phyloP scores from a whole-genome alignment of 805 yeast species.

The Ogataea polymorpha region DNA sequence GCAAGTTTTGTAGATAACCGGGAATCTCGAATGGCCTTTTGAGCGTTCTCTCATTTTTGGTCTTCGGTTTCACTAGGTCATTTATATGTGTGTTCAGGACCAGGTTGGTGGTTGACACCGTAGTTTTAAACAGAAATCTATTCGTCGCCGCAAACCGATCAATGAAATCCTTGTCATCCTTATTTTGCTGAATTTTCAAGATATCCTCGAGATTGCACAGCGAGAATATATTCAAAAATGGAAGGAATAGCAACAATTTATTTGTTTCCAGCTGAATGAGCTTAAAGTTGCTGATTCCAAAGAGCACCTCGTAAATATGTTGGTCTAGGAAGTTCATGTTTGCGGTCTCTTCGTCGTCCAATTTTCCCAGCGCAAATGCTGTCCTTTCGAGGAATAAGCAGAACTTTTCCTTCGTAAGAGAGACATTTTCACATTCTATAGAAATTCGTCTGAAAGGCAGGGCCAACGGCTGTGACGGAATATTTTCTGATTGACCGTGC shows the following conservation, averaged over 20 bases:
- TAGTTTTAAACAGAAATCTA: slow-evolving; percentile 21
- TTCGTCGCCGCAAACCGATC: slow-evolving; percentile 12
- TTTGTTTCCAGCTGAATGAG: background rate
- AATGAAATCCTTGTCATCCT: slow-evolving; percentile 12
- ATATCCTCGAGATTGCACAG: slow-evolving; percentile 6
- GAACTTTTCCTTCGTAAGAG: background rate
- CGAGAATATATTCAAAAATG: slow-evolving; percentile 17
- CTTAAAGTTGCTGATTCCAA: slow-evolving; percentile 13
- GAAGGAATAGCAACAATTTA: slow-evolving; percentile 12
- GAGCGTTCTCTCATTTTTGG: background rate
- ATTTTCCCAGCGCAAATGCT: slow-evolving; percentile 10
- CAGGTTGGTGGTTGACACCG: slow-evolving; percentile 20
- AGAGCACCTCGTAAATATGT: slow-evolving; percentile 11
- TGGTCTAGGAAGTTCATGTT: background rate
- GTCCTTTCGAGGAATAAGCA: slow-evolving; percentile 7
- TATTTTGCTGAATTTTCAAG: slow-evolving; percentile 6
- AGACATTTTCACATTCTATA: slow-evolving; percentile 8
- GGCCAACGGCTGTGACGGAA: background rate
- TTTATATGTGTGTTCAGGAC: slow-evolving; percentile 16
- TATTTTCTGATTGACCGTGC: background rate
- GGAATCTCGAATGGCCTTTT: background rate
- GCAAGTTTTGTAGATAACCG: slow-evolving; percentile 8
- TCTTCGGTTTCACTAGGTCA: slow-evolving; percentile 10
- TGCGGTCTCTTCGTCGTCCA: slow-evolving; percentile 3
- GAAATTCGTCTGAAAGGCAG: slow-evolving; percentile 4